Evolutionary conservation across 768 basidiomycete species (phyloP), one percentile per base, ranked within the genome.

Genomic region (Vishniacozyma victoriae): DNA sequence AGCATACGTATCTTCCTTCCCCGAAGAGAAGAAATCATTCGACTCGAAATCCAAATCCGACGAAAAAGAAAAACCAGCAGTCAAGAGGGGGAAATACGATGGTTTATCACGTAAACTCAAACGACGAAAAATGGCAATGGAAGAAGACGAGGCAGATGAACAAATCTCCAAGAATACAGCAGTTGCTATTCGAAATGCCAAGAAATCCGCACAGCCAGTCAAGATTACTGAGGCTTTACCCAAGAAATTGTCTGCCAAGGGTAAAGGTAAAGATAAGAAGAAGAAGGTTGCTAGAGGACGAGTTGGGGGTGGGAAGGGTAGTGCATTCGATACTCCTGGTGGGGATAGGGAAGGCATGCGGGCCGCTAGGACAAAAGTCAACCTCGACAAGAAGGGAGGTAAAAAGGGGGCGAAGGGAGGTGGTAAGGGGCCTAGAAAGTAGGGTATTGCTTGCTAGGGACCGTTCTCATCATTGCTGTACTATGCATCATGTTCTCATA

Each of bases 51-150:
- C 61, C 39, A 73, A 73, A 46, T 75, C 71, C 63, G 57, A 42
- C 15, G 66, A 63, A 18, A 47, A 57, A 25, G 42, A 54, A 23
- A 59, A 60, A 22, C 18, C 41, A 11, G 51, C 57, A 46, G 39
- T 57, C 49, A 73, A 73, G 49, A 57, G 70, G 16, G 71, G 69
- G 38, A 71, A 71, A 53, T 73, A 70, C 52, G 71, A 72, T 37
- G 92, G 91, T 9, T 78, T 96, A 11, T 84, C 90, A n/a, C 81
- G 93, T 51, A 83, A 79, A 64, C 82, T 79, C 42, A 96, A 95
- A 70, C 79, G 93, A 50, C 78, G 90, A 62, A 95, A 91, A 74
- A 76, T 92, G 75, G 84, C 85, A 5, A 76, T 80, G 70, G 86
- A 91, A 65, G 82, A 84, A 54, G 88, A 92, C 55, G 65, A 57